These are phyloP conservation scores for Aspergillus carbonarius DNA, from an alignment of 2,329 filamentous ascomycete genomes.

Conservation along the genomic window DNA sequence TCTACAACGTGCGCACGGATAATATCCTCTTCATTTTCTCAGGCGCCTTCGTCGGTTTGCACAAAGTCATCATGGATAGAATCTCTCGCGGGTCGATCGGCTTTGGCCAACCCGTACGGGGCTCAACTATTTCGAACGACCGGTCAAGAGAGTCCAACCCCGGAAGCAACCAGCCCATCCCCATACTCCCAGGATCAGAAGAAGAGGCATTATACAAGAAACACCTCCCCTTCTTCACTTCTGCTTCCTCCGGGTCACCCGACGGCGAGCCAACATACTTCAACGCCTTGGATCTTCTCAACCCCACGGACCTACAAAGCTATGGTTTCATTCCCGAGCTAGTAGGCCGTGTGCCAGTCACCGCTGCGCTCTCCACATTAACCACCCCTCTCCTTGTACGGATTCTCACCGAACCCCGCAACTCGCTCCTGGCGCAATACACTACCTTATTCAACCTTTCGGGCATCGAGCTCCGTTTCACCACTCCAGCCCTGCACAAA, in stretches of 20 bases:
- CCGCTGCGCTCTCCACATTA: slow-evolving; percentile 79
- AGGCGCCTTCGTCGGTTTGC: slow-evolving; percentile 88
- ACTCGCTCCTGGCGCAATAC: slow-evolving; percentile 85
- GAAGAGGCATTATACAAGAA: slow-evolving; percentile 60
- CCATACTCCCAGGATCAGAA: slow-evolving; percentile 63
- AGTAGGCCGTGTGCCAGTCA: slow-evolving; percentile 92
- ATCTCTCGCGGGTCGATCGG: slow-evolving; percentile 84
- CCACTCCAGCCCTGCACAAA: slow-evolving; percentile 73
- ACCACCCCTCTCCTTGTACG: slow-evolving; percentile 68
- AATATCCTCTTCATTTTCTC: slow-evolving; percentile 98
- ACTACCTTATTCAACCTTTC: slow-evolving; percentile 82
- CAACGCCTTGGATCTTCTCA: slow-evolving; percentile 68
- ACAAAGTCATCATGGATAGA: slow-evolving; percentile 83
- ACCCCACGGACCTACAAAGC: slow-evolving; percentile 72
- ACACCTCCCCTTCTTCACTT: slow-evolving; percentile 60
- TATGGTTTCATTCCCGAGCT: slow-evolving; percentile 94
- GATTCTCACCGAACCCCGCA: slow-evolving; percentile 88
- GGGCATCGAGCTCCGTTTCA: slow-evolving; percentile 75
- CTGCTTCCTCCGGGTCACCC: slow-evolving; percentile 48
- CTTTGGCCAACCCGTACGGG: slow-evolving; percentile 79
- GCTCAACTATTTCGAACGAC: slow-evolving; percentile 37
- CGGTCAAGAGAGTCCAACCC: slow-evolving; percentile 23
- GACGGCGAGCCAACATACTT: slow-evolving; percentile 49
- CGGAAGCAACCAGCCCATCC: slow-evolving; percentile 43
- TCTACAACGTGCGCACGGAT: slow-evolving; percentile 79